These are phyloP conservation scores for Fusarium miscanthi DNA, from an alignment of 2,329 filamentous ascomycete genomes.

Conservation along the genomic window DNA sequence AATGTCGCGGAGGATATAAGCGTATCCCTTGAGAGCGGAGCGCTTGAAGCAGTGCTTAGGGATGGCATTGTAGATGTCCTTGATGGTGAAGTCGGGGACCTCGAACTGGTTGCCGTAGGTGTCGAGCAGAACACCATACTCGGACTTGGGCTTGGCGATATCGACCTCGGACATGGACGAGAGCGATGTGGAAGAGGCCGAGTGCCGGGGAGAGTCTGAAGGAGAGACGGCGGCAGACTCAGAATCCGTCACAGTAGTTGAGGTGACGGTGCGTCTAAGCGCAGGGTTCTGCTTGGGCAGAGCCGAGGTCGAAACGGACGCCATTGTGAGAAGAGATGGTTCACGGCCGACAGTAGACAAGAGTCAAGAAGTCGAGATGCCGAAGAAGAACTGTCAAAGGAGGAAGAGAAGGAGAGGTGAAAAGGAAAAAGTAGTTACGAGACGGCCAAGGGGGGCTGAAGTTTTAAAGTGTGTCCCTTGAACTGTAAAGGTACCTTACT, in stretches of 20 bases:
- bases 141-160: slow-evolving; percentile 47
- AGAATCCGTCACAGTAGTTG: slow-evolving; percentile 60
- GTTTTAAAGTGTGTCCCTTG: slow-evolving; percentile 33
- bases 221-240: slow-evolving; percentile 69
- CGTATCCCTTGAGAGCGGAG: slow-evolving; percentile 78
- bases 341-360: slow-evolving; percentile 33
- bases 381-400: slow-evolving; percentile 15
- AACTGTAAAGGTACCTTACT: slow-evolving; percentile 1
- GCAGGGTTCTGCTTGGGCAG: slow-evolving; percentile 55
- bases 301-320: slow-evolving; percentile 57
- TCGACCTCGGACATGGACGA: slow-evolving; percentile 84
- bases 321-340: slow-evolving; percentile 53
- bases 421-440: not conserved
- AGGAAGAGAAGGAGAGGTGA: slow-evolving; percentile 6
- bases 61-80: slow-evolving; percentile 96
- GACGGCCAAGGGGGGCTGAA: slow-evolving; percentile 31
- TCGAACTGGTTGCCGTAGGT: slow-evolving; percentile 96
- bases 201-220: slow-evolving; percentile 68
- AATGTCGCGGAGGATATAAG: slow-evolving; percentile 87
- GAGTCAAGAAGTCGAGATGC: slow-evolving; percentile 40
- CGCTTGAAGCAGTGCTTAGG: slow-evolving; percentile 97
- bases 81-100: slow-evolving; percentile 95
- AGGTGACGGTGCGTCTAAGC: slow-evolving; percentile 61
- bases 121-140: slow-evolving; percentile 79
- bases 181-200: slow-evolving; percentile 88